A percentile compares a stretch with the other conserved stretches of the same genome.
Evolutionary conservation across 2,329 filamentous ascomycete species (phyloP).

Genomic region (Penicillium sp.): DNA sequence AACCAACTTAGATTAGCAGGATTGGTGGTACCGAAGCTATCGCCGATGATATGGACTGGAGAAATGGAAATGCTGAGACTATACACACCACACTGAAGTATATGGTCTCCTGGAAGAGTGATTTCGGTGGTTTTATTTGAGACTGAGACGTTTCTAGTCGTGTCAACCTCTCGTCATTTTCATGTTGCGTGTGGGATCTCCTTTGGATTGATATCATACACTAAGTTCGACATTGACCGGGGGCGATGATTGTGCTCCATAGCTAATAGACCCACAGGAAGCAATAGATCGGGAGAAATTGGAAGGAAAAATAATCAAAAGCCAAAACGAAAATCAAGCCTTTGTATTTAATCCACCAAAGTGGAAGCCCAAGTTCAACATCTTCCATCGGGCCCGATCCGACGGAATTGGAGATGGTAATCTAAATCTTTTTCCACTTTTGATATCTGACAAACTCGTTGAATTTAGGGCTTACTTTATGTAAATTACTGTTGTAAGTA

Average conservation of each 20-base stretch:
- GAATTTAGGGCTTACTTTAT: background rate
- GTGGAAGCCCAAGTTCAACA: no score
- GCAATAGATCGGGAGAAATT: background rate
- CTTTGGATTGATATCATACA: background rate
- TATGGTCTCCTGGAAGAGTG: background rate
- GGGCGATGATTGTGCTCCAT: background rate
- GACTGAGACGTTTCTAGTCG: background rate
- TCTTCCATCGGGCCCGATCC: no score
- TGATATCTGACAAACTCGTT: no score
- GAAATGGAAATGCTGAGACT: background rate
- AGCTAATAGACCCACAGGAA: background rate
- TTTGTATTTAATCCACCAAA: no score
- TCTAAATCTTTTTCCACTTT: no score
- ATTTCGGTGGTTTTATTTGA: background rate
- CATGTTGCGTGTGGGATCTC: background rate
- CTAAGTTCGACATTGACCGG: background rate
- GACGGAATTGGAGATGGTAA: no score
- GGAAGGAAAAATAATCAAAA: background rate
- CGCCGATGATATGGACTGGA: background rate
- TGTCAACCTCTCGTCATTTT: background rate
- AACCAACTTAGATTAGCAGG: background rate
- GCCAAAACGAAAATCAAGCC: background rate
- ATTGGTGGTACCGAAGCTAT: background rate
- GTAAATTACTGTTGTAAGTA: background rate
- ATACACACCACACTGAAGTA: background rate